phyloP scores from a whole-genome alignment of 805 yeast species.

The Starmera amethionina region DNA sequence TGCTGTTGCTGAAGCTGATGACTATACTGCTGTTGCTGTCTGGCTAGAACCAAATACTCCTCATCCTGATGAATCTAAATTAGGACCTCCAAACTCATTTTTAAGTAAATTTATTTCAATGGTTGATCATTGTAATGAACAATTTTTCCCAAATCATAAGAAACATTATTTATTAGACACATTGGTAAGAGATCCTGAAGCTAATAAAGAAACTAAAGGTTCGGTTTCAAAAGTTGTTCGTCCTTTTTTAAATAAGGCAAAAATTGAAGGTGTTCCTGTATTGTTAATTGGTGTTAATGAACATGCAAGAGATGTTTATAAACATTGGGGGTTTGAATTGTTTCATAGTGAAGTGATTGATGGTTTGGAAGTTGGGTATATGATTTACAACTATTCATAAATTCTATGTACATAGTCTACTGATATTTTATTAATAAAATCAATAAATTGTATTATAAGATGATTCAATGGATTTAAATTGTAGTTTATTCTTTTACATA shows the following conservation, averaged over 20 bases:
- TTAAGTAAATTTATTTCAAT: neutral
- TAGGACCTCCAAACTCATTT: too few relatives aligned
- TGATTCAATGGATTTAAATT: too few relatives aligned
- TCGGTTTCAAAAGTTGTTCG: conserved; percentile 9
- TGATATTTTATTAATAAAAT: too few relatives aligned
- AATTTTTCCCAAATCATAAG: neutral
- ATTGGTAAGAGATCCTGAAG: conserved; percentile 6
- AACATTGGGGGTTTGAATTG: conserved; percentile 11
- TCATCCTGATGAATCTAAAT: neutral
- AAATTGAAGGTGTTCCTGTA: conserved; percentile 7
- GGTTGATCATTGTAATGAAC: neutral
- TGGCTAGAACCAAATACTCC: neutral
- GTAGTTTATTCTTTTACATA: too few relatives aligned
- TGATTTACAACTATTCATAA: too few relatives aligned
- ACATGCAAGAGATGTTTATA: conserved; percentile 10
- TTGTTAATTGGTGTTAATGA: conserved; percentile 11
- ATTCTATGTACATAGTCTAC: too few relatives aligned
- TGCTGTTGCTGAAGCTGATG: neutral
- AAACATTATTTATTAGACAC: conserved; percentile 10
- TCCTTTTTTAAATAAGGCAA: conserved; percentile 9
- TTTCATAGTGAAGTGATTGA: too few relatives aligned
- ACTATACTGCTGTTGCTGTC: neutral
- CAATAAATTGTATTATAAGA: too few relatives aligned
- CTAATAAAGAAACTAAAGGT: conserved; percentile 4
- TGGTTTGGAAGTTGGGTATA: too few relatives aligned